phyloP scores from a whole-genome alignment of 1,284 basidiomycete genomes.

The Termitomyces sp. region DNA sequence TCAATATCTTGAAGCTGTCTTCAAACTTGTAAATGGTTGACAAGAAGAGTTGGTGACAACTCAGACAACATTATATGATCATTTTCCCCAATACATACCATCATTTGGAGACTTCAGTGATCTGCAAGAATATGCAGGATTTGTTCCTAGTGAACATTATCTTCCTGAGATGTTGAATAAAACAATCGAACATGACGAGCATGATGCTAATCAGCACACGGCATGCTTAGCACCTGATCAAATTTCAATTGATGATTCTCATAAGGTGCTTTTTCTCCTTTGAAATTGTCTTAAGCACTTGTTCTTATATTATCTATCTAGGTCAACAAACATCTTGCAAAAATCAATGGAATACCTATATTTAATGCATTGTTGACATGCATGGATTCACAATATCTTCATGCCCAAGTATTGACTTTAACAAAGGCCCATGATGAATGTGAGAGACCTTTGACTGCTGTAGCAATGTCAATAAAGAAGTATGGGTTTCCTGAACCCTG shows the following conservation, averaged over 20 bases:
- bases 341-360: neutral
- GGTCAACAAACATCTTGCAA: neutral
- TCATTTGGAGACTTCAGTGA: no score
- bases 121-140: no score
- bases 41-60: no score
- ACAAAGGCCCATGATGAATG: conserved; percentile 7
- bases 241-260: neutral
- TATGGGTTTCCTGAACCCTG: conserved; percentile 6
- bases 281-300: neutral
- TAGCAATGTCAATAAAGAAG: neutral
- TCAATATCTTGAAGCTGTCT: no score
- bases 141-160: no score
- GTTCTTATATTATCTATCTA: neutral
- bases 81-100: no score
- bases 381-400: conserved; percentile 4
- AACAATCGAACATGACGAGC: no score
- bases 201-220: no score
- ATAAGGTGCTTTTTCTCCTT: neutral
- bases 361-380: conserved; percentile 6
- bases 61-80: no score
- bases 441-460: neutral
- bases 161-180: no score
- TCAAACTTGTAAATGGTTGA: no score
- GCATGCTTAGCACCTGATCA: neutral
- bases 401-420: neutral